phyloP scores from a whole-genome alignment of 1,139 yeast genomes.

The Yamadazyma pseudoaaseri region DNA sequence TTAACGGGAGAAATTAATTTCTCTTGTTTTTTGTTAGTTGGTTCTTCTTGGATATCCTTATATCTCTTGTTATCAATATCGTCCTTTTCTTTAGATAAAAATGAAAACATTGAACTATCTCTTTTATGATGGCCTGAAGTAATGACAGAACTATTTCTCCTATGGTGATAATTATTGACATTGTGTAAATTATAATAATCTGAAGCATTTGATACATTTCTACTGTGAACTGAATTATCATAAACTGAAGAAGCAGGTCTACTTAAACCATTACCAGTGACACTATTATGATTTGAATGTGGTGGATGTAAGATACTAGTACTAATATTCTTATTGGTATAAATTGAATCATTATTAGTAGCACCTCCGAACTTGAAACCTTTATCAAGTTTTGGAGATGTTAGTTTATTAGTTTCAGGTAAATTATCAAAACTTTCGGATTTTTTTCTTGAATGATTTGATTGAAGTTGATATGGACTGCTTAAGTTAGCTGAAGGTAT shows the following conservation, averaged over 20 bases:
- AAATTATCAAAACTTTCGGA: constrained; percentile 50
- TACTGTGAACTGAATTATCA: constrained; percentile 30
- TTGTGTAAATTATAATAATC: constrained; percentile 6
- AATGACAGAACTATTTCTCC: constrained; percentile 32
- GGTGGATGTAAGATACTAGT: constrained; percentile 8
- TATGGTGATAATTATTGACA: constrained; percentile 19
- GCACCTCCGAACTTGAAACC: constrained; percentile 24
- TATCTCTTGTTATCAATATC: constrained; percentile 9
- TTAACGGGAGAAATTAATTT: constrained; percentile 26
- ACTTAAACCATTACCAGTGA: constrained; percentile 9
- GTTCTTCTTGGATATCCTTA: constrained; percentile 6
- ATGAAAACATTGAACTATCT: constrained; percentile 15
- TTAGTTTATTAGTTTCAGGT: constrained; percentile 9
- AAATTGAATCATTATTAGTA: constrained; percentile 4
- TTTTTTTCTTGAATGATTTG: constrained; percentile 18
- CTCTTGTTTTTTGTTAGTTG: constrained; percentile 9
- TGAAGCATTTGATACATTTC: constrained; percentile 25
- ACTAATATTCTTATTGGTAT: constrained; percentile 7
- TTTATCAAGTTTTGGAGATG: constrained; percentile 12
- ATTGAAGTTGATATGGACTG: constrained; percentile 3
- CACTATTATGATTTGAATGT: constrained; percentile 1
- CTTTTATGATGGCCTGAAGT: constrained; percentile 30
- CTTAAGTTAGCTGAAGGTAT: constrained; percentile 16
- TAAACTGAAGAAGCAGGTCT: constrained; percentile 49
- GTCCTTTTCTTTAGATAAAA: constrained; percentile 14